Evolutionary conservation across 495 filamentous ascomycete species (phyloP).

Genomic region (Hyaloscypha bicolor): DNA sequence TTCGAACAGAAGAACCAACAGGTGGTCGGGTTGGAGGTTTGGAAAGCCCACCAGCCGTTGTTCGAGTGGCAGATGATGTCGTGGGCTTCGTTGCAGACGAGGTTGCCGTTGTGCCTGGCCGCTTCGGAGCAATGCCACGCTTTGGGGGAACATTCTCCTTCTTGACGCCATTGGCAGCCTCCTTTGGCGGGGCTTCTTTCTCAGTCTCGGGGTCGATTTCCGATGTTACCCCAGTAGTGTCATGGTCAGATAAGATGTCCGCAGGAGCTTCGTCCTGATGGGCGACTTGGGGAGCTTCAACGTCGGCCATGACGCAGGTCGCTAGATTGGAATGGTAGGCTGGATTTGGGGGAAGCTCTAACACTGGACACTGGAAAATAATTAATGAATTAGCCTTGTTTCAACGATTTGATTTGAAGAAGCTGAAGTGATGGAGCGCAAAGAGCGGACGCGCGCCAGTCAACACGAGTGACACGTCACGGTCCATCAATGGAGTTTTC

Average conservation of each 20-base stretch:
- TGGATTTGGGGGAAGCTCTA: not conserved
- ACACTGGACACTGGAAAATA: not conserved
- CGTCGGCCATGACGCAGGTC: conserved; percentile 31
- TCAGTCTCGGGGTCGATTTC: conserved; percentile 33
- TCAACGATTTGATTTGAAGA: conserved; percentile 6
- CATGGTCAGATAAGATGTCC: conserved; percentile 26
- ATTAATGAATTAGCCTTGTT: conserved; percentile 5
- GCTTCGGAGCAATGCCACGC: conserved; percentile 23
- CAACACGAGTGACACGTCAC: conserved; percentile 16
- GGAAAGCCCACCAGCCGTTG: conserved; percentile 32
- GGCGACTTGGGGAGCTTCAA: conserved; percentile 22
- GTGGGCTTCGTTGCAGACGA: conserved; percentile 28
- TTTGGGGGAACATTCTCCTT: conserved; percentile 34
- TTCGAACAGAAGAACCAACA: conserved; percentile 27
- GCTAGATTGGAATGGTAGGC: conserved; percentile 5
- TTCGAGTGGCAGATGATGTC: conserved; percentile 25
- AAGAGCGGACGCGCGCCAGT: not conserved
- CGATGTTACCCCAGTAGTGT: conserved; percentile 22
- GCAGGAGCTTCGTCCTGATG: conserved; percentile 20
- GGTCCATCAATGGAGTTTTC: not conserved
- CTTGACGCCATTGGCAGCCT: conserved; percentile 30
- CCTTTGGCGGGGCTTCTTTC: conserved; percentile 26
- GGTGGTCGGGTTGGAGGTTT: conserved; percentile 34
- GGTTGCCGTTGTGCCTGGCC: conserved; percentile 22
- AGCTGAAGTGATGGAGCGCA: conserved; percentile 1